Evolutionary conservation across 805 yeast species (phyloP).

Genomic region (Spathaspora hagerdaliae): DNA sequence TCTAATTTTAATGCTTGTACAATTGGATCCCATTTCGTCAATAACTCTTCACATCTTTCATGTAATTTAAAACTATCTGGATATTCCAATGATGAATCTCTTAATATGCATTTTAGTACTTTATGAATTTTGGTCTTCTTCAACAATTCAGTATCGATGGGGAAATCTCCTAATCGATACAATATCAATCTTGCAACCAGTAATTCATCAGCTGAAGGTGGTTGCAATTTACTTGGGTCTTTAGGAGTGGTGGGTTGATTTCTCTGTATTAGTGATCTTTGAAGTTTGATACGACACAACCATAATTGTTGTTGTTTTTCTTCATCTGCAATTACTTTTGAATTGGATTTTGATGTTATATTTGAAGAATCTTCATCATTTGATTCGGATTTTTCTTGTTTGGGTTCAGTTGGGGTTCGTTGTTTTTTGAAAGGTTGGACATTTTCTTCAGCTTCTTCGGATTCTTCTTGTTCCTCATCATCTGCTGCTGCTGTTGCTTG

Average conservation of each 20-base stretch:
- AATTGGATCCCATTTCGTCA: slow-evolving; percentile 37
- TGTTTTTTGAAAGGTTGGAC: too few species aligned
- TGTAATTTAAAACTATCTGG: slow-evolving; percentile 44
- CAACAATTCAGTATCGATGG: slow-evolving; percentile 38
- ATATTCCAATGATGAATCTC: slow-evolving; percentile 35
- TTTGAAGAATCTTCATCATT: slow-evolving; percentile 14
- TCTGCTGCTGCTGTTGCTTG: neutral
- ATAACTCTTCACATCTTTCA: slow-evolving; percentile 37
- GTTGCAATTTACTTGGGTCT: slow-evolving; percentile 28
- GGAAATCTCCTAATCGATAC: slow-evolving; percentile 38
- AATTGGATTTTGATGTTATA: slow-evolving; percentile 1
- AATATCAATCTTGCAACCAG: slow-evolving; percentile 37
- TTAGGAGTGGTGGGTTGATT: slow-evolving; percentile 36
- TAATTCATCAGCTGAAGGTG: slow-evolving; percentile 44
- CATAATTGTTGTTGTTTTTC: slow-evolving; percentile 44
- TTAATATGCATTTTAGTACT: slow-evolving; percentile 46
- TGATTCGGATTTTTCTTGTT: slow-evolving; percentile 21
- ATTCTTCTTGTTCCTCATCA: slow-evolving; percentile 5
- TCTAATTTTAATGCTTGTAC: slow-evolving; percentile 36
- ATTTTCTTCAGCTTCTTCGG: slow-evolving; percentile 8
- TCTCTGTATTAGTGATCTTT: slow-evolving; percentile 46
- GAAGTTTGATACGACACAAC: slow-evolving; percentile 46
- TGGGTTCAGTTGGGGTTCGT: slow-evolving; percentile 12
- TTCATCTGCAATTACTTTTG: slow-evolving; percentile 19
- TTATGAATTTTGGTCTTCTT: slow-evolving; percentile 47